These are phyloP conservation scores for Spiraea crenata DNA, from an alignment of 331 rosid genomes.

Conservation along the genomic window DNA sequence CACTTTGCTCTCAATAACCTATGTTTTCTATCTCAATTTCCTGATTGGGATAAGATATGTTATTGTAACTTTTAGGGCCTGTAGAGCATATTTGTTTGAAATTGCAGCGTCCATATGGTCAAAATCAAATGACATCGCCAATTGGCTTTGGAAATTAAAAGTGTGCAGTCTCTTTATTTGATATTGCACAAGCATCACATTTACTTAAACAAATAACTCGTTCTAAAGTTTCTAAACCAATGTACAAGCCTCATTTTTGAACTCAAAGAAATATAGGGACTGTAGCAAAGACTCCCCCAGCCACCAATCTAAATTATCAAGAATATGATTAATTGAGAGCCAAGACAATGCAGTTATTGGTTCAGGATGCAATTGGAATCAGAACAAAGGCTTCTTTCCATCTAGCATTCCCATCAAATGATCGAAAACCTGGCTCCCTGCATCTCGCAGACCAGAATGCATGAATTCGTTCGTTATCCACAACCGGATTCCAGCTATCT, in stretches of 20 bases:
- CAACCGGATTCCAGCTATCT: constrained; percentile 74
- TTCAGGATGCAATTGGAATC: constrained; percentile 21
- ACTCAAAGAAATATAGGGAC: background rate
- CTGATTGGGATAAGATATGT: no score
- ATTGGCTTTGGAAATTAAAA: background rate
- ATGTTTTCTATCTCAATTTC: no score
- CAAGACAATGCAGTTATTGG: background rate
- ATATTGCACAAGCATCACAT: background rate
- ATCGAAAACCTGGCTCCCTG: constrained; percentile 69
- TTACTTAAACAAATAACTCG: background rate
- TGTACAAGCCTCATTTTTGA: background rate
- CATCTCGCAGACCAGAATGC: constrained; percentile 97
- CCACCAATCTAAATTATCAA: background rate
- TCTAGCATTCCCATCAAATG: constrained; percentile 79
- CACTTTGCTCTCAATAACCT: no score
- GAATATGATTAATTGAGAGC: background rate
- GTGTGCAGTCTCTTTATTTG: background rate
- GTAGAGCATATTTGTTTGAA: no score
- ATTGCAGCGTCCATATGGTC: no score
- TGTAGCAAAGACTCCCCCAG: background rate
- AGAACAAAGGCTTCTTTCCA: constrained; percentile 88
- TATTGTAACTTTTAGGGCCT: no score
- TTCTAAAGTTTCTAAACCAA: background rate
- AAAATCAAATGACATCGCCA: background rate
- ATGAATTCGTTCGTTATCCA: constrained; percentile 88